Evolutionary conservation across 495 filamentous ascomycete species (phyloP).

Genomic region (Hypoxylon subgilvum): DNA sequence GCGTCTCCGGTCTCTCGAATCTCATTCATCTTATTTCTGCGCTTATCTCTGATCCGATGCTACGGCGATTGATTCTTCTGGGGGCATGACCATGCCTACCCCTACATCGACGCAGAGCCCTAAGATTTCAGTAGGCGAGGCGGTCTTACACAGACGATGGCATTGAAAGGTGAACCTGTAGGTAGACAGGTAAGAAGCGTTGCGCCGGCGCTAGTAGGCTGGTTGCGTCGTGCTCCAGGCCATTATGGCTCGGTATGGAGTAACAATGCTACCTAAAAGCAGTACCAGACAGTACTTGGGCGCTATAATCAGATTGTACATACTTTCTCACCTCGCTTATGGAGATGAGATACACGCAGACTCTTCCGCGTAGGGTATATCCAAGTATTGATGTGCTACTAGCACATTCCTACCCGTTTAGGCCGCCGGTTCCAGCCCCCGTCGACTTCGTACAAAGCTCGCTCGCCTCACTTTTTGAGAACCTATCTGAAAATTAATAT

Average conservation of each 20-base stretch:
- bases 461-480: conserved; percentile 37
- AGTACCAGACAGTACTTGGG: conserved; percentile 9
- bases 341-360: neutral
- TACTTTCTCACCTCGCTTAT: neutral
- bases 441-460: no score
- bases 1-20: no score
- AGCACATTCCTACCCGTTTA: conserved; percentile 11
- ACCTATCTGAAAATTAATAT: conserved; percentile 34
- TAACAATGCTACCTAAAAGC: conserved; percentile 17
- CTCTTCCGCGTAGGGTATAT: neutral
- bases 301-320: neutral
- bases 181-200: conserved; percentile 21
- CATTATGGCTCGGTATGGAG: conserved; percentile 22
- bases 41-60: no score
- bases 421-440: conserved; percentile 35
- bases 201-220: conserved; percentile 29
- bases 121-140: no score
- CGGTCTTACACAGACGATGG: no score
- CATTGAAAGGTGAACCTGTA: no score
- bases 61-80: no score
- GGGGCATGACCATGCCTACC: no score
- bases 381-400: neutral
- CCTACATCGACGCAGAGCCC: no score
- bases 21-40: no score
- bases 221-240: conserved; percentile 15